Conservation (phyloP, 148 eudicot genomes). For the Chenopodium suecicum region DNA sequence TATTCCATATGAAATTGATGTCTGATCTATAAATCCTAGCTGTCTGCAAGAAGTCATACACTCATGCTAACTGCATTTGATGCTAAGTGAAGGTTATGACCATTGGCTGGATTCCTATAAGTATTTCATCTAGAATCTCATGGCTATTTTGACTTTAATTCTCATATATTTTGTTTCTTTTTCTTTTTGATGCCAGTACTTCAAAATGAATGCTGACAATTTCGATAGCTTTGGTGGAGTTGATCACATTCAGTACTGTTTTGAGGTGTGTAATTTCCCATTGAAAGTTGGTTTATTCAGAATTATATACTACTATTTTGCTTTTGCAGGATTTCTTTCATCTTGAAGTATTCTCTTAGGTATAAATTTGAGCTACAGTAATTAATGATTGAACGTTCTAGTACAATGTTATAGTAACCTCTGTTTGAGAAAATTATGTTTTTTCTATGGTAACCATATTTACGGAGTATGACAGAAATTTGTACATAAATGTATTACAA, state of each 20-base stretch:
- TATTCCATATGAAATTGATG: not conserved
- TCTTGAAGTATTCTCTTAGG: not conserved
- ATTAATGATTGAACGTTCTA: not conserved
- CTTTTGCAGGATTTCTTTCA: not conserved
- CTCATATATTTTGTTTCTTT: not conserved
- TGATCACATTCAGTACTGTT: conserved; percentile 89
- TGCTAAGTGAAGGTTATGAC: not conserved
- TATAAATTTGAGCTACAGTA: not conserved
- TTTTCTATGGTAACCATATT: not conserved
- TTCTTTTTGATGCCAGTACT: conserved; percentile 55
- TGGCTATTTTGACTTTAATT: not conserved
- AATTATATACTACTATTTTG: not conserved
- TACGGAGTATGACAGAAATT: not conserved
- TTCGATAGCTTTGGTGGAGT: conserved; percentile 70
- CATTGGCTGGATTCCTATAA: not conserved
- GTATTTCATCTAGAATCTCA: conserved; percentile 1
- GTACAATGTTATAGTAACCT: not conserved
- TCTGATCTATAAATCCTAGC: not conserved
- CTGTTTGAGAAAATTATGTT: not conserved
- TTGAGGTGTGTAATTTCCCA: conserved; percentile 52
- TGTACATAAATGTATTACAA: too few species aligned
- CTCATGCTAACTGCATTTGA: not conserved
- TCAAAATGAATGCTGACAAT: conserved; percentile 79
- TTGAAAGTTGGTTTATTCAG: not conserved
- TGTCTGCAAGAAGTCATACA: not conserved